These are phyloP conservation scores for Amanita jacksonii DNA, from an alignment of 768 basidiomycete genomes.

Conservation along the genomic window DNA sequence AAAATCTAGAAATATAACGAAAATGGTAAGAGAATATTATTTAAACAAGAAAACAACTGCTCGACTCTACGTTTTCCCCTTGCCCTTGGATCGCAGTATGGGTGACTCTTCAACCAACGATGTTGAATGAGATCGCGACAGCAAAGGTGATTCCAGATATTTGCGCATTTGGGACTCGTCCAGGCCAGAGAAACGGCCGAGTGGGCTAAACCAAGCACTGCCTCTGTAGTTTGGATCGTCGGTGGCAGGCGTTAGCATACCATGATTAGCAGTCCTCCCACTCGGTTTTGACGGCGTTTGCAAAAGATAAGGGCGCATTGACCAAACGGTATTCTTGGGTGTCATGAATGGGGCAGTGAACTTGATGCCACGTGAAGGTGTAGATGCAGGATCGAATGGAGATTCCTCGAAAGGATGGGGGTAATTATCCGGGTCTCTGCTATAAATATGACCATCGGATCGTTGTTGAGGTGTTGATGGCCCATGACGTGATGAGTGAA, in stretches of 20 bases:
- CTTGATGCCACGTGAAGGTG: slow-evolving; percentile 70
- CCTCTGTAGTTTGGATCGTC: slow-evolving; percentile 20
- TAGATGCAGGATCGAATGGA: slow-evolving; percentile 71
- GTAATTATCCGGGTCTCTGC: slow-evolving; percentile 23
- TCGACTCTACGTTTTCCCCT: slow-evolving; percentile 10
- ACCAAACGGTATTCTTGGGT: slow-evolving; percentile 49
- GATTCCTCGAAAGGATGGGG: slow-evolving; percentile 32
- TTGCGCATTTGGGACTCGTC: slow-evolving; percentile 38
- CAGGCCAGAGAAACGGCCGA: slow-evolving; percentile 20
- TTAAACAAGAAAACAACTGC: too few relatives aligned
- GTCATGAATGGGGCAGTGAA: slow-evolving; percentile 50
- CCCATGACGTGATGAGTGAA: slow-evolving; percentile 40
- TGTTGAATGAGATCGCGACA: slow-evolving; percentile 15
- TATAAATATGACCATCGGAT: slow-evolving; percentile 30
- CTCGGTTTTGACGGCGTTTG: slow-evolving; percentile 41
- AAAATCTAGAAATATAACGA: too few relatives aligned
- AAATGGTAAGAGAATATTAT: background rate
- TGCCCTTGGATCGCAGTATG: slow-evolving; percentile 19
- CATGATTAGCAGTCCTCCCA: slow-evolving; percentile 21
- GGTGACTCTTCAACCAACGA: slow-evolving; percentile 26
- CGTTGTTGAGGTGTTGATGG: slow-evolving; percentile 46
- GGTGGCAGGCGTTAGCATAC: slow-evolving; percentile 19
- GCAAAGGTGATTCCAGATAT: slow-evolving; percentile 24
- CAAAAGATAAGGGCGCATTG: slow-evolving; percentile 33
- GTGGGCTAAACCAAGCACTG: slow-evolving; percentile 14